phyloP scores from a whole-genome alignment of 2,329 filamentous ascomycete species.

The Aspergillus phoenicis region DNA sequence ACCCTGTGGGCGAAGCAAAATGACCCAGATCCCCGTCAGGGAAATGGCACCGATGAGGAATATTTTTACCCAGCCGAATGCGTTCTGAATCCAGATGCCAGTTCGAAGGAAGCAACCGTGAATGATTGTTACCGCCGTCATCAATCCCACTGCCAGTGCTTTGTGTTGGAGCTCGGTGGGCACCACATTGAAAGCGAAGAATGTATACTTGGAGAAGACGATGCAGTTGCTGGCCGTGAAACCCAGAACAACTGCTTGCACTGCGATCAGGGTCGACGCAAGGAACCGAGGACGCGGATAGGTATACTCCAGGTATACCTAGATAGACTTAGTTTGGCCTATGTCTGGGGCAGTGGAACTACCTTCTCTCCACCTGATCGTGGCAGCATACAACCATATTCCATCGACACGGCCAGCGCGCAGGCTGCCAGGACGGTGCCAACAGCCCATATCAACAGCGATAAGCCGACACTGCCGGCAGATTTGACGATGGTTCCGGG shows the following conservation, averaged over 20 bases:
- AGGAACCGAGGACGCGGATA: conserved; percentile 66
- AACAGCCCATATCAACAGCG: conserved; percentile 64
- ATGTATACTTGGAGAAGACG: conserved; percentile 66
- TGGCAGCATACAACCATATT: conserved; percentile 72
- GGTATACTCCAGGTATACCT: conserved; percentile 71
- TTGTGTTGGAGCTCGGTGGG: conserved; percentile 58
- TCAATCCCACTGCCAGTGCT: conserved; percentile 57
- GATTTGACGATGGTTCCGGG: conserved; percentile 68
- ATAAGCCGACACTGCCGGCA: conserved; percentile 67
- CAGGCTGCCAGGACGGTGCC: conserved; percentile 65
- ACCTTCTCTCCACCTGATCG: conserved; percentile 70
- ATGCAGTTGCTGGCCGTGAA: conserved; percentile 73
- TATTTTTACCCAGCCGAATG: conserved; percentile 66
- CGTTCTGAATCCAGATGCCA: conserved; percentile 63
- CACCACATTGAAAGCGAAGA: conserved; percentile 60
- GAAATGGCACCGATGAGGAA: conserved; percentile 64
- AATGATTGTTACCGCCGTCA: conserved; percentile 60
- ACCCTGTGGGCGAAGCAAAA: conserved; percentile 49
- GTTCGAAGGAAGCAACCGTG: conserved; percentile 61
- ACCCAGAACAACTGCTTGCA: conserved; percentile 65
- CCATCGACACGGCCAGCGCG: conserved; percentile 63
- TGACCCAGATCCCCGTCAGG: conserved; percentile 61
- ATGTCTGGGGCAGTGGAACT: conserved; percentile 40
- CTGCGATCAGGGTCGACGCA: conserved; percentile 64
- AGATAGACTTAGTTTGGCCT: conserved; percentile 26